Conservation (phyloP, 371 early-diverging fungal species). For the Zychaea mexicana region DNA sequence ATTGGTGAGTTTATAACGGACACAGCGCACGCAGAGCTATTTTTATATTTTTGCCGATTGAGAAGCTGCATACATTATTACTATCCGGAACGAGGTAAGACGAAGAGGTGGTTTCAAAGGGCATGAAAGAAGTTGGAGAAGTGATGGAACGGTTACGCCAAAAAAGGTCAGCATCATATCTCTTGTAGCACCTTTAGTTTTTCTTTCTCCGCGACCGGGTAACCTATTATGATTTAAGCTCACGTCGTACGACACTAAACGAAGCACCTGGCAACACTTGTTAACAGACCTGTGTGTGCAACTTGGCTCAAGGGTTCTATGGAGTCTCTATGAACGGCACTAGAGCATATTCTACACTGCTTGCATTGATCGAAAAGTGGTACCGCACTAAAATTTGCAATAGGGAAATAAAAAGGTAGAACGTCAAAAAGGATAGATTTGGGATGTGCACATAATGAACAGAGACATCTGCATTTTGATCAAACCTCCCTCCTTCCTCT, state of each 20-base stretch:
- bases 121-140: neutral
- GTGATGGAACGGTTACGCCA: neutral
- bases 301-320: conserved; percentile 27
- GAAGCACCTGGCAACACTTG: too few species aligned
- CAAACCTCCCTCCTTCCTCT: neutral
- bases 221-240: conserved; percentile 30
- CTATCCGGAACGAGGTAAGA: conserved; percentile 1
- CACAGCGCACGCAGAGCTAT: too few species aligned
- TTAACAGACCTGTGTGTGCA: conserved; percentile 35
- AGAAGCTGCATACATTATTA: too few species aligned
- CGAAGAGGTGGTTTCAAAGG: neutral
- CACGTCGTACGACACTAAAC: conserved; percentile 35
- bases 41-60: neutral
- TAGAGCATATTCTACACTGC: too few species aligned
- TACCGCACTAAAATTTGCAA: too few species aligned
- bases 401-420: too few species aligned
- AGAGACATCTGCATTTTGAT: too few species aligned
- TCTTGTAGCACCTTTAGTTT: conserved; percentile 17
- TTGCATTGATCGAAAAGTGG: too few species aligned
- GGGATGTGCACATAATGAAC: too few species aligned
- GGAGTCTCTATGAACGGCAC: too few species aligned
- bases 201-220: conserved; percentile 28
- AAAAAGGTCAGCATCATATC: neutral
- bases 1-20: neutral
- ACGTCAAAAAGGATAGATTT: too few species aligned